Conservation (phyloP, 257 asterid genomes). For the Solanum commersonii region DNA sequence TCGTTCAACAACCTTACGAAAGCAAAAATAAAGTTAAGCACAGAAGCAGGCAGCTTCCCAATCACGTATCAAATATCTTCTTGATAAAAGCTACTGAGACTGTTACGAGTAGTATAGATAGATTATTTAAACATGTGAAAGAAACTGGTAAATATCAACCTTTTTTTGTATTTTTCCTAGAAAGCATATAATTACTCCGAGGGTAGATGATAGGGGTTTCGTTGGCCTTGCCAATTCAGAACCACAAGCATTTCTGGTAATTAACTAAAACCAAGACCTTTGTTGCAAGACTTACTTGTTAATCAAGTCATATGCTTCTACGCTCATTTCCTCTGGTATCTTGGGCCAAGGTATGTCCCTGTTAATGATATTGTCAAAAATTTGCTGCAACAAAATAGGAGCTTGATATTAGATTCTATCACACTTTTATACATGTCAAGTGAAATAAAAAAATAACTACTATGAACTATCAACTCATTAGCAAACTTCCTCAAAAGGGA, state of each 20-base stretch:
- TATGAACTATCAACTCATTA: neutral
- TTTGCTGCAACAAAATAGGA: constrained; percentile 54
- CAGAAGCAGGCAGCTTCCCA: neutral
- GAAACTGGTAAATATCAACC: neutral
- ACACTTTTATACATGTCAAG: neutral
- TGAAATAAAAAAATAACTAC: neutral
- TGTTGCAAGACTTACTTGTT: constrained; percentile 56
- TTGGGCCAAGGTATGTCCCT: constrained; percentile 94
- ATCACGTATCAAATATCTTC: neutral
- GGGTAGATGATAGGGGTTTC: neutral
- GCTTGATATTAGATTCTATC: neutral
- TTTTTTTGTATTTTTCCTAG: neutral
- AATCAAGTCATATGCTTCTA: constrained; percentile 71
- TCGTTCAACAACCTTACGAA: constrained; percentile 65
- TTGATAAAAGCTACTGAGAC: neutral
- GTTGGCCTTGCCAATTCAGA: neutral
- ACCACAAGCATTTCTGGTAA: neutral
- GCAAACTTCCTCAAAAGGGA: neutral
- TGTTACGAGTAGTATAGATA: neutral
- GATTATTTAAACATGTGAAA: neutral
- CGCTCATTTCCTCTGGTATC: constrained; percentile 87
- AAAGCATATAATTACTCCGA: neutral
- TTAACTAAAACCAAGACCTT: neutral
- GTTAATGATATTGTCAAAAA: constrained; percentile 81
- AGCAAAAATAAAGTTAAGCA: constrained; percentile 7